These are phyloP conservation scores for Macrophomina phaseolina DNA, from an alignment of 2,329 filamentous ascomycete species.

Conservation along the genomic window DNA sequence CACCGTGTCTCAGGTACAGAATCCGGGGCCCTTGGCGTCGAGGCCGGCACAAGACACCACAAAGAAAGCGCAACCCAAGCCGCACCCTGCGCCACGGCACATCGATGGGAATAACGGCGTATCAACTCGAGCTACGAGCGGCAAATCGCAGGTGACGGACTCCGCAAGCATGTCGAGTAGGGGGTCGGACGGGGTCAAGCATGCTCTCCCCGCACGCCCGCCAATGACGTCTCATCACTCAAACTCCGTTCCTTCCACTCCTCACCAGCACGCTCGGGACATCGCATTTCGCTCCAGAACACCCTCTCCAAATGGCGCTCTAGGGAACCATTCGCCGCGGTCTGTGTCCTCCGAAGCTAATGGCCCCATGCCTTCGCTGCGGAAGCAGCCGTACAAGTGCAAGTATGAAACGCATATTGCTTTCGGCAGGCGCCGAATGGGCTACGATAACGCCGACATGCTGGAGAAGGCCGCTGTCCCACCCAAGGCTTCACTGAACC, in stretches of 20 bases:
- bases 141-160: conserved; percentile 47
- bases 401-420: conserved; percentile 88
- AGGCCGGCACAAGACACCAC: conserved; percentile 28
- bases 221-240: conserved; percentile 70
- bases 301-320: conserved; percentile 76
- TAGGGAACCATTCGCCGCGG: conserved; percentile 81
- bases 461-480: conserved; percentile 72
- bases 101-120: conserved; percentile 46
- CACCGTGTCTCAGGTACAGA: conserved; percentile 46
- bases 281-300: conserved; percentile 78
- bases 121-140: conserved; percentile 40
- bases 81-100: conserved; percentile 36
- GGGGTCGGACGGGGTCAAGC: conserved; percentile 35
- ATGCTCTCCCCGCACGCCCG: conserved; percentile 48
- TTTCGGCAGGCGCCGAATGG: conserved; percentile 83
- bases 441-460: conserved; percentile 87
- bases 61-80: conserved; percentile 38
- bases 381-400: conserved; percentile 70
- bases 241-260: conserved; percentile 90
- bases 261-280: conserved; percentile 84
- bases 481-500: conserved; percentile 60
- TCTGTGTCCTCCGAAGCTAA: conserved; percentile 91
- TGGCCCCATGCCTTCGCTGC: conserved; percentile 71
- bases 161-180: conserved; percentile 39
- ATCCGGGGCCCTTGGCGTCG: conserved; percentile 26